Percentiles rank a stretch among this genome's conserved stretches.
Conservation (phyloP, 1,284 basidiomycete species). For the Ceratorhiza oryzae-sativae region DNA sequence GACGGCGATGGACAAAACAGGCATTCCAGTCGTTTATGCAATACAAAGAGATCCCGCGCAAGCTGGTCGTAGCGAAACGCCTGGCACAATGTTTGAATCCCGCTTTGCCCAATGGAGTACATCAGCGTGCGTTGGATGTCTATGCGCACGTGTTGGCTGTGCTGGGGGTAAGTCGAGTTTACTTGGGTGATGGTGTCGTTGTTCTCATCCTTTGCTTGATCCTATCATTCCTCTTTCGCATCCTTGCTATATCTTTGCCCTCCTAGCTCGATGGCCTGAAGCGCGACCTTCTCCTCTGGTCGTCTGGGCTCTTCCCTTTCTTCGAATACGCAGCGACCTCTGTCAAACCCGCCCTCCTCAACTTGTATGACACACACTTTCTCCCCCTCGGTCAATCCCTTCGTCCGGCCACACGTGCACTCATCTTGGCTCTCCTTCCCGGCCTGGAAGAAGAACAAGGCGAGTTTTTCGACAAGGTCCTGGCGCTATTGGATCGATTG, state of each 20-base stretch:
- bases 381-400: conserved; percentile 83
- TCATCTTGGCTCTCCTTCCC: conserved; percentile 91
- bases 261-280: conserved; percentile 83
- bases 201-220: no score
- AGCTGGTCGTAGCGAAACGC: conserved; percentile 93
- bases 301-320: conserved; percentile 96
- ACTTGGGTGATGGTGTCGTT: background rate
- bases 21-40: conserved; percentile 90
- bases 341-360: conserved; percentile 87
- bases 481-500: conserved; percentile 80
- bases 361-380: conserved; percentile 89
- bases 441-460: conserved; percentile 95
- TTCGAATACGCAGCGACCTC: conserved; percentile 98
- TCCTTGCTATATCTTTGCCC: background rate
- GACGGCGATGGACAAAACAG: conserved; percentile 53
- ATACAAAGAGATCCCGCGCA: conserved; percentile 95
- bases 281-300: conserved; percentile 92
- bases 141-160: conserved; percentile 91
- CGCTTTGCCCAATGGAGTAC: conserved; percentile 94
- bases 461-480: conserved; percentile 96
- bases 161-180: conserved; percentile 72
- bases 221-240: no score
- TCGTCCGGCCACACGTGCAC: conserved; percentile 90
- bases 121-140: conserved; percentile 94
- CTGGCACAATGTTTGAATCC: conserved; percentile 97